Evolutionary conservation across 495 filamentous ascomycete species (phyloP).

Genomic region (Lichina pygmaea): DNA sequence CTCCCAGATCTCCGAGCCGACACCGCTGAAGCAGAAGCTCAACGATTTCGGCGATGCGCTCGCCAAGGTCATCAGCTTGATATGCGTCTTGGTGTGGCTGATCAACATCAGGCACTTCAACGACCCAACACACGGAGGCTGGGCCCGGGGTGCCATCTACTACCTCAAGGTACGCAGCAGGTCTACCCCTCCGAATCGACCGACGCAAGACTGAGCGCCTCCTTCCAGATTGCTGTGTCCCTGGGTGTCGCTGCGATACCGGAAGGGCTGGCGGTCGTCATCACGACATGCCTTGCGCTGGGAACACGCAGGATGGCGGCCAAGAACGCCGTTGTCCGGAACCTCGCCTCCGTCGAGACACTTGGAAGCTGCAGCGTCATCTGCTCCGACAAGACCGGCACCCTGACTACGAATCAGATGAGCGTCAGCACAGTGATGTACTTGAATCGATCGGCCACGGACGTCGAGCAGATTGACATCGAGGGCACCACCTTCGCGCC

Average conservation of each 20-base stretch:
- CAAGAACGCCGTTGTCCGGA: slow-evolving; percentile 91
- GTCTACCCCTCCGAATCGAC: background rate
- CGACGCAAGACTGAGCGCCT: background rate
- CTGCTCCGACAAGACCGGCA: slow-evolving; percentile 99
- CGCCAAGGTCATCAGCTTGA: slow-evolving; percentile 93
- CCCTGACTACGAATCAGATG: slow-evolving; percentile 98
- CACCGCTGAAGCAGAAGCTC: slow-evolving; percentile 90
- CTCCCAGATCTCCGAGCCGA: slow-evolving; percentile 91
- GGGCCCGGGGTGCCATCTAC: slow-evolving; percentile 97
- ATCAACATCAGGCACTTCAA: slow-evolving; percentile 97
- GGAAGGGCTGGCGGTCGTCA: slow-evolving; percentile 89
- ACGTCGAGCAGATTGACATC: slow-evolving; percentile 67
- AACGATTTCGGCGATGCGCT: slow-evolving; percentile 95
- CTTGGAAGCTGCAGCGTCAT: slow-evolving; percentile 98
- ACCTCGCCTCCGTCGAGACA: slow-evolving; percentile 89
- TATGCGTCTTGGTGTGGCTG: slow-evolving; percentile 88
- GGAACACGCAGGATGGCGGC: slow-evolving; percentile 96
- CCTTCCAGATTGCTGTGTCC: slow-evolving; percentile 60
- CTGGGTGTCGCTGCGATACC: slow-evolving; percentile 95
- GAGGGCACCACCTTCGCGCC: slow-evolving; percentile 89
- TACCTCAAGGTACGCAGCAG: slow-evolving; percentile 46
- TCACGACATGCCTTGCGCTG: slow-evolving; percentile 85
- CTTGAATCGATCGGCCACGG: slow-evolving; percentile 40
- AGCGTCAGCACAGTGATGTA: slow-evolving; percentile 84
- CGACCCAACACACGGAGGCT: slow-evolving; percentile 75